Conservation (phyloP, 1,284 basidiomycete genomes). For the Chondrostereum purpureum region DNA sequence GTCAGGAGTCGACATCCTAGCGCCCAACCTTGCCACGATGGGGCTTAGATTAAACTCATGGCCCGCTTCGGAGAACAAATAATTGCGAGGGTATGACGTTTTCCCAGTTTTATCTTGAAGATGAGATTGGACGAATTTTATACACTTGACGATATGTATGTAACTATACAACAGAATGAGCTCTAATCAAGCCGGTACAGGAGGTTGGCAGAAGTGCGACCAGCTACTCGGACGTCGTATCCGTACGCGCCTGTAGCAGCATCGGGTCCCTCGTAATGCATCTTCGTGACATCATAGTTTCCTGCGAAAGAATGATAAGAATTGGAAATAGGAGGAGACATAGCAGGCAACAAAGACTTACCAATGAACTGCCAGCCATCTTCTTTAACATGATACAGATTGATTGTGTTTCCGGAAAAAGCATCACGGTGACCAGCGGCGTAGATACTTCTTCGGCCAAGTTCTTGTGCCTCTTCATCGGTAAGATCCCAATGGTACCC, state of each 20-base stretch:
- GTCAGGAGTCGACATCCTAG: too few species aligned
- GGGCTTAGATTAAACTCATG: too few species aligned
- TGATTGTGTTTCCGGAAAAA: slow-evolving; percentile 95
- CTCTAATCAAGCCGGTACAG: slow-evolving; percentile 20
- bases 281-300: slow-evolving; percentile 73
- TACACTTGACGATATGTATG: neutral
- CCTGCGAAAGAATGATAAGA: slow-evolving; percentile 36
- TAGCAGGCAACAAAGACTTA: slow-evolving; percentile 37
- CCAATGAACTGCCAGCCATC: slow-evolving; percentile 92
- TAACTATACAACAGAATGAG: neutral
- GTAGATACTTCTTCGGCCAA: slow-evolving; percentile 92
- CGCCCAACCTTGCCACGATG: too few species aligned
- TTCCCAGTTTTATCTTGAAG: too few species aligned
- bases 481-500: slow-evolving; percentile 92
- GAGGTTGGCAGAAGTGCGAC: slow-evolving; percentile 33
- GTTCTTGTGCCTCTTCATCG: slow-evolving; percentile 92
- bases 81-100: too few species aligned
- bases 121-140: neutral
- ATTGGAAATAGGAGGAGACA: neutral
- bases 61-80: too few species aligned
- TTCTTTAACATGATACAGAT: slow-evolving; percentile 93
- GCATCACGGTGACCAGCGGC: slow-evolving; percentile 97
- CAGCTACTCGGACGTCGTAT: slow-evolving; percentile 61
- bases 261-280: slow-evolving; percentile 81
- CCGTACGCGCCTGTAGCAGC: slow-evolving; percentile 66